Conservation (phyloP, 768 basidiomycete genomes). For the Epithele typhae region DNA sequence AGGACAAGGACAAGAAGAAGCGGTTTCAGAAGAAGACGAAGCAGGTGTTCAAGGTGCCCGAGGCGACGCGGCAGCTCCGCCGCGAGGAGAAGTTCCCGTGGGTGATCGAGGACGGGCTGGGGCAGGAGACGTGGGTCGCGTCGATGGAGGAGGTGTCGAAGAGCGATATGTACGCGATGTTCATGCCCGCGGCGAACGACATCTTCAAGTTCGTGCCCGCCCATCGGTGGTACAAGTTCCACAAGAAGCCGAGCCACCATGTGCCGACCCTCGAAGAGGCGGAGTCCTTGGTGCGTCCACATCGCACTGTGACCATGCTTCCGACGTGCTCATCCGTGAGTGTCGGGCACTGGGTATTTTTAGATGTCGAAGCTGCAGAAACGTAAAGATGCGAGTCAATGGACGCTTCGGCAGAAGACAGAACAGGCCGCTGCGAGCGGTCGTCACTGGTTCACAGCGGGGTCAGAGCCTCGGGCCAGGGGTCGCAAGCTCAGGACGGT, state of each 20-base stretch:
- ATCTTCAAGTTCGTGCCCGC: conserved; percentile 86
- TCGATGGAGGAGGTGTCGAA: conserved; percentile 75
- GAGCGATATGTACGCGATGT: conserved; percentile 71
- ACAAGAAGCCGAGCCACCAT: conserved; percentile 75
- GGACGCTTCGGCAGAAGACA: conserved; percentile 49
- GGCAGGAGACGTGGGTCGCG: conserved; percentile 74
- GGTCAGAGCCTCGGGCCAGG: conserved; percentile 65
- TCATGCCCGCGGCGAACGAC: conserved; percentile 79
- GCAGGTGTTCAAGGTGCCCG: conserved; percentile 80
- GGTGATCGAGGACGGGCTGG: conserved; percentile 81
- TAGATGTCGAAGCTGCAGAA: conserved; percentile 56
- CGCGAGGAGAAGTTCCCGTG: conserved; percentile 88
- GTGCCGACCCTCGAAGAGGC: conserved; percentile 63
- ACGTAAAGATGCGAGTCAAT: conserved; percentile 72
- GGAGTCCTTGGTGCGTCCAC: conserved; percentile 55
- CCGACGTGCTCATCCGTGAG: conserved; percentile 14
- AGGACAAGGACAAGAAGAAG: conserved; percentile 45
- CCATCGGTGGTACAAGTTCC: conserved; percentile 90
- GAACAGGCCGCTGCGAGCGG: conserved; percentile 30
- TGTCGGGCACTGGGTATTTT: conserved; percentile 5
- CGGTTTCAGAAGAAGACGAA: conserved; percentile 77
- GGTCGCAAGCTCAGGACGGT: conserved; percentile 64
- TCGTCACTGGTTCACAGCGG: conserved; percentile 43
- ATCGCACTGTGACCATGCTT: conserved; percentile 2
- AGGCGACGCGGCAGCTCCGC: conserved; percentile 71